A percentile compares a stretch with the other conserved stretches of the same genome.
phyloP scores from a whole-genome alignment of 768 basidiomycete genomes.

The Tylopilus subfusipes region DNA sequence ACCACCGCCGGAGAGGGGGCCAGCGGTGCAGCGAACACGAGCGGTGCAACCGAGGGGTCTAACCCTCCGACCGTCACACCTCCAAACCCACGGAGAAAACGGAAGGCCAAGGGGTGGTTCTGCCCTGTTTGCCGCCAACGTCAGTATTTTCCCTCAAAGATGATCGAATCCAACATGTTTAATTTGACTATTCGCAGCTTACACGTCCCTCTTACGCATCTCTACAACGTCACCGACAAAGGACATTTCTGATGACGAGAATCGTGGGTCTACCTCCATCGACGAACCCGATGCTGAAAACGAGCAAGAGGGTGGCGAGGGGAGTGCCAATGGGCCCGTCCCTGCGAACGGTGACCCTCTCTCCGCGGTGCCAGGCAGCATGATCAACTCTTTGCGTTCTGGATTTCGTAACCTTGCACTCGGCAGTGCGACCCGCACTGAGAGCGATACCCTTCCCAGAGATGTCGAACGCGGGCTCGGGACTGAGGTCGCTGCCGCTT shows the following conservation, averaged over 20 bases:
- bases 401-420: conserved; percentile 26
- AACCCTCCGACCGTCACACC: conserved; percentile 28
- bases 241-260: conserved; percentile 33
- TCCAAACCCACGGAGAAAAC: conserved; percentile 61
- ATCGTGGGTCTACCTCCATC: conserved; percentile 23
- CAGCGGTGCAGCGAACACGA: conserved; percentile 14
- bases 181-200: conserved; percentile 46
- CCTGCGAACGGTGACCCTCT: conserved; percentile 11
- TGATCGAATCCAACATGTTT: neutral
- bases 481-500: conserved; percentile 8
- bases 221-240: conserved; percentile 62
- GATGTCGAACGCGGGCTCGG: conserved; percentile 27
- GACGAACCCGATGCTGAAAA: conserved; percentile 27
- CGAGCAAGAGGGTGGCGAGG: conserved; percentile 17
- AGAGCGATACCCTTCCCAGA: conserved; percentile 28
- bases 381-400: conserved; percentile 27
- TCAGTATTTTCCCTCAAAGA: conserved; percentile 39
- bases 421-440: conserved; percentile 12
- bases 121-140: conserved; percentile 96
- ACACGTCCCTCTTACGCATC: conserved; percentile 82
- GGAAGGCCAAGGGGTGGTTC: conserved; percentile 96
- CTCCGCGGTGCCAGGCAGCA: conserved; percentile 7
- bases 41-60: conserved; percentile 25
- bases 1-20: conserved; percentile 23
- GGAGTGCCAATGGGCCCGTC: neutral